Percentiles rank a stretch among this genome's conserved stretches.
Evolutionary conservation across 306 rosid species (phyloP).

Genomic region (Fagus sylvatica): DNA sequence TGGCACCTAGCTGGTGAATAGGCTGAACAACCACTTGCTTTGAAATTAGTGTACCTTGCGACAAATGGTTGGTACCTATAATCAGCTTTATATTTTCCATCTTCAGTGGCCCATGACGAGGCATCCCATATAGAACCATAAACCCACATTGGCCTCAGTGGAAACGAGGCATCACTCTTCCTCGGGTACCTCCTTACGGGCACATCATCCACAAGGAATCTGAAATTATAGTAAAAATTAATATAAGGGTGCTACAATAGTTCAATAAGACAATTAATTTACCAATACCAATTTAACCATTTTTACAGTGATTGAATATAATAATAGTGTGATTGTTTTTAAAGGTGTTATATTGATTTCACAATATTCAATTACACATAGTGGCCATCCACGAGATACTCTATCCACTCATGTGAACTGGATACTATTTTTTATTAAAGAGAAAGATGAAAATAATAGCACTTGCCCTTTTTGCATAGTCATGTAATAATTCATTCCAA

Average conservation of each 20-base stretch:
- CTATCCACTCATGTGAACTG: constrained; percentile 4
- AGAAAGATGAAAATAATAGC: too few relatives aligned
- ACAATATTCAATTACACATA: background rate
- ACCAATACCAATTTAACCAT: background rate
- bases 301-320: background rate
- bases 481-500: too few relatives aligned
- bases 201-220: constrained; percentile 95
- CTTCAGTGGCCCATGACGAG: constrained; percentile 98
- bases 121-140: constrained; percentile 99
- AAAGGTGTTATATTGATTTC: too few relatives aligned
- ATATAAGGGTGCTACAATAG: background rate
- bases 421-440: constrained; percentile 3
- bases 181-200: constrained; percentile 90
- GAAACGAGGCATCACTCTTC: constrained; percentile 70
- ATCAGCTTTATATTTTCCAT: constrained; percentile 95
- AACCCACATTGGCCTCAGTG: constrained; percentile 92
- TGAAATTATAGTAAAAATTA: constrained; percentile 15
- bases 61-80: constrained; percentile 89
- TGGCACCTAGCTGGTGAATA: constrained; percentile 65
- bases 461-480: too few relatives aligned
- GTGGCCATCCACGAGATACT: background rate
- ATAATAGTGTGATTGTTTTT: background rate
- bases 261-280: background rate
- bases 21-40: constrained; percentile 86
- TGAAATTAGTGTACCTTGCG: constrained; percentile 71